phyloP scores from a whole-genome alignment of 768 basidiomycete genomes.

The Candolleomyces eurysporus region DNA sequence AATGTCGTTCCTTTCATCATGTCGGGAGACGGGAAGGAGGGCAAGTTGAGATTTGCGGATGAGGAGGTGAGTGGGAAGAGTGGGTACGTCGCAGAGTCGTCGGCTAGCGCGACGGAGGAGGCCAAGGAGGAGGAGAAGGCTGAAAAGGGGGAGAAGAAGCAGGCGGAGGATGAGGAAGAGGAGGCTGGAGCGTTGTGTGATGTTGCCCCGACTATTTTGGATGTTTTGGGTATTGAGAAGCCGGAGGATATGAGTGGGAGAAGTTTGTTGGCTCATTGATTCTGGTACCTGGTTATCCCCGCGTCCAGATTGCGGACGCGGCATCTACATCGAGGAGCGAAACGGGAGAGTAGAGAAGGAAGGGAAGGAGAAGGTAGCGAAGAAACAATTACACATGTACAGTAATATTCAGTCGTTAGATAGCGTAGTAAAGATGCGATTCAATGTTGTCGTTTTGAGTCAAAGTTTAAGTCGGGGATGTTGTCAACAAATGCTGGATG shows the following conservation, averaged over 20 bases:
- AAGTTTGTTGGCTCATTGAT: slow-evolving; percentile 7
- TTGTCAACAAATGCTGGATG: no score
- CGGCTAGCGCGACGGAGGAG: slow-evolving; percentile 31
- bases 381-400: no score
- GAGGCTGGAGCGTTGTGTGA: slow-evolving; percentile 82
- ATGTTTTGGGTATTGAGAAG: slow-evolving; percentile 49
- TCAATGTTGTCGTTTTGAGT: no score
- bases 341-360: neutral
- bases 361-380: no score
- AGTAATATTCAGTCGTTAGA: no score
- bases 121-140: slow-evolving; percentile 42
- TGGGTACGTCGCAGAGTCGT: neutral
- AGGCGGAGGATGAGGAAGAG: slow-evolving; percentile 37
- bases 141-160: slow-evolving; percentile 54
- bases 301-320: neutral
- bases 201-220: slow-evolving; percentile 87
- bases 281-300: neutral
- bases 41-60: slow-evolving; percentile 56
- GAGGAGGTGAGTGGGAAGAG: slow-evolving; percentile 50
- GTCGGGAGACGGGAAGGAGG: slow-evolving; percentile 44
- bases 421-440: no score
- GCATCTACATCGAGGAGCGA: neutral
- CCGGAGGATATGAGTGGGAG: slow-evolving; percentile 3
- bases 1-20: slow-evolving; percentile 92
- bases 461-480: no score